Conservation (phyloP, 139 green algal species). For the Yamagishiella unicocca region DNA sequence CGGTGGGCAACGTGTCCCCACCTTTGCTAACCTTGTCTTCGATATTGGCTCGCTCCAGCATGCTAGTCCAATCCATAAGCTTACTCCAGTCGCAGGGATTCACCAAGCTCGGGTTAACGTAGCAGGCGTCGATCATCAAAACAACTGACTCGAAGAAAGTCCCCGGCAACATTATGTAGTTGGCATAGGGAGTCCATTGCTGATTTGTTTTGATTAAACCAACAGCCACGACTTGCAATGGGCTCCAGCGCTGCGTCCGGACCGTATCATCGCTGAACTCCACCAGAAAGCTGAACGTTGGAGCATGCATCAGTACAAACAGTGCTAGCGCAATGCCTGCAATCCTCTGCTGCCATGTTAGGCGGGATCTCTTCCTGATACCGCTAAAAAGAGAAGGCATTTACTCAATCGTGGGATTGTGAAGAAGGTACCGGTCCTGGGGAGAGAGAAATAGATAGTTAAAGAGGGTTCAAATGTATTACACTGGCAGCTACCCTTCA, state of each 20-base stretch:
- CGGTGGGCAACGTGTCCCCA: not conserved
- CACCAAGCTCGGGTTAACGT: not conserved
- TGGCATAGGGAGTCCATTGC: not conserved
- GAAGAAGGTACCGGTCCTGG: too few relatives aligned
- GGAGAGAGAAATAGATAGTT: too few relatives aligned
- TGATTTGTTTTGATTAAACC: constrained; percentile 1
- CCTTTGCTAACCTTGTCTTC: constrained; percentile 1
- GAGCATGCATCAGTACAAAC: not conserved
- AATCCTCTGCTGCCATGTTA: constrained; percentile 9
- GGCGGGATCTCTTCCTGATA: not conserved
- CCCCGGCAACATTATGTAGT: not conserved
- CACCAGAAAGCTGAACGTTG: constrained; percentile 32
- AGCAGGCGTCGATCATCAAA: not conserved
- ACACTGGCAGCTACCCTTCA: too few relatives aligned
- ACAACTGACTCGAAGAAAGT: not conserved
- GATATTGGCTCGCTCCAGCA: not conserved
- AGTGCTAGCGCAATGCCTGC: not conserved
- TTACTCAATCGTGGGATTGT: too few relatives aligned
- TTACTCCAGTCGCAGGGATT: constrained; percentile 4
- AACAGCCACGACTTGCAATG: not conserved
- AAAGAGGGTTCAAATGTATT: too few relatives aligned
- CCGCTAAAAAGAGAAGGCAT: too few relatives aligned
- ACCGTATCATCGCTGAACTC: constrained; percentile 18
- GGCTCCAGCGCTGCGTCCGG: not conserved
- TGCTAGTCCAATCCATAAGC: not conserved